These are phyloP conservation scores for Fusarium setosum DNA, from an alignment of 2,329 filamentous ascomycete species.

Conservation along the genomic window DNA sequence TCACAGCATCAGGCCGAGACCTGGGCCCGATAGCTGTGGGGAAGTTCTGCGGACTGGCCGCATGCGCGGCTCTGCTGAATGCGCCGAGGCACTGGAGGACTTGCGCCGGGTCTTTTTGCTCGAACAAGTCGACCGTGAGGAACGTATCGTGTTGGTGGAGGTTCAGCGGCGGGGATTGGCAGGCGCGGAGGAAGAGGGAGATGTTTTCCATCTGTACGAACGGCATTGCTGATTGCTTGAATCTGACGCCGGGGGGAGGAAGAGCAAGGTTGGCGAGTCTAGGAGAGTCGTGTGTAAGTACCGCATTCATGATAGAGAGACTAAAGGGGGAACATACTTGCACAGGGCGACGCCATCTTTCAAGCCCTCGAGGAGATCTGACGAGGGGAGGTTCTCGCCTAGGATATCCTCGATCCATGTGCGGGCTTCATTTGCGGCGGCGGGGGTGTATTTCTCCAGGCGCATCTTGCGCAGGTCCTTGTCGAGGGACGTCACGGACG, in stretches of 20 bases:
- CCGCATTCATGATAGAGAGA: conserved; percentile 14
- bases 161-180: conserved; percentile 85
- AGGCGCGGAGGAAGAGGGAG: conserved; percentile 91
- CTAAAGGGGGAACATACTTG: conserved; percentile 70
- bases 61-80: conserved; percentile 88
- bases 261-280: conserved; percentile 86
- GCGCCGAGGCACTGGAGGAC: conserved; percentile 92
- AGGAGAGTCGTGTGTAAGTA: conserved; percentile 23
- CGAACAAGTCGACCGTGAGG: conserved; percentile 95
- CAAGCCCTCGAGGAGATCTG: conserved; percentile 85
- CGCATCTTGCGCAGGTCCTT: conserved; percentile 95
- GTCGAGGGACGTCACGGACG: conserved; percentile 92
- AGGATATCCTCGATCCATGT: conserved; percentile 87
- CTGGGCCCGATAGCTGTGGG: conserved; percentile 81
- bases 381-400: conserved; percentile 75
- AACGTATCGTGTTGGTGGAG: conserved; percentile 96
- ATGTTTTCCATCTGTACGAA: conserved; percentile 99
- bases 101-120: conserved; percentile 94
- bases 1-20: conserved; percentile 66
- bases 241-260: conserved; percentile 83
- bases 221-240: conserved; percentile 93
- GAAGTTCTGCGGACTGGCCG: conserved; percentile 78
- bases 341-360: conserved; percentile 94
- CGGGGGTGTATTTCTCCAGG: conserved; percentile 91
- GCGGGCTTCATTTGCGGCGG: conserved; percentile 86